Conservation (phyloP, 371 early-diverging fungal genomes). For the Apophysomyces trapeziformis region DNA sequence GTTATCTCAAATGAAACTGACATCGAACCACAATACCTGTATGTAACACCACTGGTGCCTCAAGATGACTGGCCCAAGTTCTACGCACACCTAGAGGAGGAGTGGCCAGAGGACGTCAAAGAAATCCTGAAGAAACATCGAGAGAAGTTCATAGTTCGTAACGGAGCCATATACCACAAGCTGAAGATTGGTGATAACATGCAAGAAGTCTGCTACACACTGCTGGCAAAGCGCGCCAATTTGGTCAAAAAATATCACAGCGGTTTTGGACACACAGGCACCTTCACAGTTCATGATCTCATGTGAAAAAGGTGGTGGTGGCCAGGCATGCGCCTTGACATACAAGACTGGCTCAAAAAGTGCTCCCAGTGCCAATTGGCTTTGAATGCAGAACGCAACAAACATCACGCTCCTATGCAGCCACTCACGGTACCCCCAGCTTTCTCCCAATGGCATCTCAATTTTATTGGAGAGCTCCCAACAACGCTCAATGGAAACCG, state of each 20-base stretch:
- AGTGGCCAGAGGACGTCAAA: not conserved
- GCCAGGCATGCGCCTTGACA: conserved; percentile 23
- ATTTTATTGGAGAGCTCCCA: no score
- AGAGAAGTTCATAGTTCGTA: conserved; percentile 11
- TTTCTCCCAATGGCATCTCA: no score
- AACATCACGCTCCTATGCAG: no score
- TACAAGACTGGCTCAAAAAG: conserved; percentile 9
- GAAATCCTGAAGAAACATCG: not conserved
- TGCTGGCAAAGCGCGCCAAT: conserved; percentile 18
- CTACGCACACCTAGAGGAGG: conserved; percentile 10
- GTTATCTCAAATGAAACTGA: not conserved
- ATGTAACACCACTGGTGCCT: conserved; percentile 12
- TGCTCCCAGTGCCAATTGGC: conserved; percentile 20
- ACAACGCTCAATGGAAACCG: no score
- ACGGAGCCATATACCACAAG: not conserved
- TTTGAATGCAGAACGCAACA: no score
- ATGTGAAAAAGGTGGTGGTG: conserved; percentile 30
- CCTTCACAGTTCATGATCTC: conserved; percentile 8
- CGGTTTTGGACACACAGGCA: conserved; percentile 22
- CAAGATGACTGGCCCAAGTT: conserved; percentile 28
- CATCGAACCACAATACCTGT: conserved; percentile 27
- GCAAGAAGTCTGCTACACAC: conserved; percentile 2
- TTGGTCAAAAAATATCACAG: conserved; percentile 17
- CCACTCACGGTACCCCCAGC: no score
- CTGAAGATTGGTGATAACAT: not conserved